Conservation (phyloP, 2,329 filamentous ascomycete genomes). For the Helotiales sp. region DNA sequence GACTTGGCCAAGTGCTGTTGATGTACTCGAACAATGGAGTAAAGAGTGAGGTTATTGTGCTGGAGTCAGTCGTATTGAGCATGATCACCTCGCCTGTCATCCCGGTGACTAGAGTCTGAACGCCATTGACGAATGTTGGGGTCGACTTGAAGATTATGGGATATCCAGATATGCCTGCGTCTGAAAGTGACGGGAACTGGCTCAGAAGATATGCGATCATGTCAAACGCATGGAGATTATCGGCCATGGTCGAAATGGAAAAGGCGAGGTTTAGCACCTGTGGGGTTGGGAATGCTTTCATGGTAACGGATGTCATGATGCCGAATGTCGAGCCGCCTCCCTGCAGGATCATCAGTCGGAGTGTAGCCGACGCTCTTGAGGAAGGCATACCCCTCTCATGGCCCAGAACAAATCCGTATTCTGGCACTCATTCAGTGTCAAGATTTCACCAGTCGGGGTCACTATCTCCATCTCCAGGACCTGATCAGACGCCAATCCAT, state of each 20-base stretch:
- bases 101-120: conserved; percentile 35
- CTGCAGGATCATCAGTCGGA: conserved; percentile 34
- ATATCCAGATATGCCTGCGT: conserved; percentile 53
- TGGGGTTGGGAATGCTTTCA: conserved; percentile 49
- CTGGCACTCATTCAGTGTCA: conserved; percentile 9
- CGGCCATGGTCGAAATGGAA: conserved; percentile 32
- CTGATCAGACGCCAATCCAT: conserved; percentile 17
- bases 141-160: conserved; percentile 36
- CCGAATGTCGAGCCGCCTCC: conserved; percentile 63
- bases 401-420: conserved; percentile 19
- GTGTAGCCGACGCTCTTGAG: too few species aligned
- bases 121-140: conserved; percentile 18
- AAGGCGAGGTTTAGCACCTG: conserved; percentile 32
- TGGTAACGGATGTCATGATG: conserved; percentile 57
- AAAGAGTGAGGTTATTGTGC: conserved; percentile 10
- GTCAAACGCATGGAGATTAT: conserved; percentile 44
- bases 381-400: conserved; percentile 10
- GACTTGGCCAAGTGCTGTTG: conserved; percentile 36
- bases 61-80: conserved; percentile 34
- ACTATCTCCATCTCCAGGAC: conserved; percentile 11
- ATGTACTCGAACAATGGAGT: conserved; percentile 25
- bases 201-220: conserved; percentile 48
- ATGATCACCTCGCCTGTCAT: conserved; percentile 36
- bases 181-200: conserved; percentile 46
- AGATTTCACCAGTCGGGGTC: conserved; percentile 8